Evolutionary conservation across 805 yeast species (phyloP).

Genomic region (Ogataea trehalophila): DNA sequence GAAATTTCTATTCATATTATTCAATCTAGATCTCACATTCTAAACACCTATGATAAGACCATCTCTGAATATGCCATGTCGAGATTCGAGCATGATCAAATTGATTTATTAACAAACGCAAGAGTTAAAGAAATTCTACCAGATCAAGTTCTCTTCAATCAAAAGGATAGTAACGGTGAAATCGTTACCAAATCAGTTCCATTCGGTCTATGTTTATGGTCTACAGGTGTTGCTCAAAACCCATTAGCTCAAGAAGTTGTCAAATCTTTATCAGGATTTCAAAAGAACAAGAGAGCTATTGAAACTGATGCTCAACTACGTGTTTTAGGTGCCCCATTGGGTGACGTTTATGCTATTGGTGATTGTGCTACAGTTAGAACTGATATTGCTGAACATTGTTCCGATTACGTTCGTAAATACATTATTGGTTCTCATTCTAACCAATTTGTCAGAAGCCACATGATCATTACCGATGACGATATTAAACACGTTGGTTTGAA

Average conservation of each 20-base stretch:
- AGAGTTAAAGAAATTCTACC: conserved; percentile 55
- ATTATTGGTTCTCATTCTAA: conserved; percentile 39
- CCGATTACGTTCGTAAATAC: conserved; percentile 43
- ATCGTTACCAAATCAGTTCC: conserved; percentile 45
- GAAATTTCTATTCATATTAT: conserved; percentile 63
- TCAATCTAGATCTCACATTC: conserved; percentile 62
- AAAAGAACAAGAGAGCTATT: conserved; percentile 63
- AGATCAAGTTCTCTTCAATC: conserved; percentile 55
- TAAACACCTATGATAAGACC: conserved; percentile 63
- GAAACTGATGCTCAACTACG: conserved; percentile 72
- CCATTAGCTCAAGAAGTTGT: conserved; percentile 56
- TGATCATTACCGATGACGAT: conserved; percentile 44
- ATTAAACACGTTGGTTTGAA: conserved; percentile 44
- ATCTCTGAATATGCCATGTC: conserved; percentile 62
- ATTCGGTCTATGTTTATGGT: conserved; percentile 69
- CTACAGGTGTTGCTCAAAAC: conserved; percentile 68
- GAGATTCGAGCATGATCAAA: conserved; percentile 56
- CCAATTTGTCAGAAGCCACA: conserved; percentile 26
- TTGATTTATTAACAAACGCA: conserved; percentile 59
- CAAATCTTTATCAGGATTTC: conserved; percentile 40
- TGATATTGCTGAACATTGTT: conserved; percentile 51
- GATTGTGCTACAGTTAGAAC: conserved; percentile 67
- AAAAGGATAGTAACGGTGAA: conserved; percentile 39
- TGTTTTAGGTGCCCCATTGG: conserved; percentile 61
- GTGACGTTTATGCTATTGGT: conserved; percentile 68